Conservation (phyloP, 345 rosid species). For the Kandelia obovata region DNA sequence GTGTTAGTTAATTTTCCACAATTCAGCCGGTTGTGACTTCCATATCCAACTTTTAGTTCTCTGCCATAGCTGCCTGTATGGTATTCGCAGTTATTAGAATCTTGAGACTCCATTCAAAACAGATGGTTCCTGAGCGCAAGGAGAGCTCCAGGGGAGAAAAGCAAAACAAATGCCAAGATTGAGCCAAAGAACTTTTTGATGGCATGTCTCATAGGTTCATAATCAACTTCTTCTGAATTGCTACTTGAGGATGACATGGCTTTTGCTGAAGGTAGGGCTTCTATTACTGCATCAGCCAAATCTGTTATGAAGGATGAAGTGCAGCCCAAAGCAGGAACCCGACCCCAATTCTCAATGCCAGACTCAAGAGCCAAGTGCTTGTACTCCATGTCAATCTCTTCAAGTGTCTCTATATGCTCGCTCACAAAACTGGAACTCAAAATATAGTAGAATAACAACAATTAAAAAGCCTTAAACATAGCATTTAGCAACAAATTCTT, state of each 20-base stretch:
- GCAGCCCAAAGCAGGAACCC: constrained; percentile 82
- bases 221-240: constrained; percentile 42
- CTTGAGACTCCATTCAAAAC: no score
- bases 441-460: background rate
- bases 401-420: constrained; percentile 92
- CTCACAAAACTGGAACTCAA: constrained; percentile 68
- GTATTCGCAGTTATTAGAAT: background rate
- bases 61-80: background rate
- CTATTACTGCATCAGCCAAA: constrained; percentile 86
- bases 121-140: constrained; percentile 59
- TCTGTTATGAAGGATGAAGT: constrained; percentile 80
- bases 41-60: background rate
- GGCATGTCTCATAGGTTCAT: constrained; percentile 44
- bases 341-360: constrained; percentile 88
- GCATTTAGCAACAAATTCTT: background rate
- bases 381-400: constrained; percentile 94
- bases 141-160: constrained; percentile 56
- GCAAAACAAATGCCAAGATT: constrained; percentile 59
- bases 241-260: constrained; percentile 39
- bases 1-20: background rate
- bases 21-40: background rate
- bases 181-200: constrained; percentile 76
- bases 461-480: background rate
- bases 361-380: constrained; percentile 80
- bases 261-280: constrained; percentile 73